Evolutionary conservation across 371 early-diverging fungal genomes (phyloP).

Genomic region (Batrachochytrium dendrobatidis): DNA sequence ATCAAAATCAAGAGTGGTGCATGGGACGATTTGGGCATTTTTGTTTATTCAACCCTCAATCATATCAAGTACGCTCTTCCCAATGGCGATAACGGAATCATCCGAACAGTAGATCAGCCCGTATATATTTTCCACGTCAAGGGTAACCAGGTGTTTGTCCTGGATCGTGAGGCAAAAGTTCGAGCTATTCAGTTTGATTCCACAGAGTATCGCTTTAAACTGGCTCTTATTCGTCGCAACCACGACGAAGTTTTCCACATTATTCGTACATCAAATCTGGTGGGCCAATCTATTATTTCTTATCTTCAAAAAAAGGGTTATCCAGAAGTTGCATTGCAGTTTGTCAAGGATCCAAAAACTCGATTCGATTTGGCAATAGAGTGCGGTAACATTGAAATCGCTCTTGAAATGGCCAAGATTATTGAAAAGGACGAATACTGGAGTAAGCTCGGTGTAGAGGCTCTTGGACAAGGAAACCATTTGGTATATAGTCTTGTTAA

Average conservation of each 20-base stretch:
- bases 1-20: constrained; percentile 95
- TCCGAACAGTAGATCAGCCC: constrained; percentile 91
- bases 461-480: constrained; percentile 82
- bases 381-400: constrained; percentile 91
- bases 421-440: constrained; percentile 83
- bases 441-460: constrained; percentile 77
- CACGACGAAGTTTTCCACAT: constrained; percentile 89
- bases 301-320: constrained; percentile 97
- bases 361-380: constrained; percentile 94
- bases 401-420: constrained; percentile 80
- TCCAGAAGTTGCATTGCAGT: constrained; percentile 96
- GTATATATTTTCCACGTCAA: constrained; percentile 82
- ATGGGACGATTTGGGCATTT: constrained; percentile 87
- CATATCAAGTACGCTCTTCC: constrained; percentile 97
- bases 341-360: constrained; percentile 91
- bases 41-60: constrained; percentile 96
- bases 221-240: constrained; percentile 81
- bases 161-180: constrained; percentile 83
- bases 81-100: constrained; percentile 90
- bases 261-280: constrained; percentile 90
- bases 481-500: constrained; percentile 49
- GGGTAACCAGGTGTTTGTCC: constrained; percentile 71
- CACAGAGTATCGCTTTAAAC: constrained; percentile 96
- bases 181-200: constrained; percentile 85
- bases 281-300: constrained; percentile 97